These are phyloP conservation scores for Pseudogymnoascus sp. DNA, from an alignment of 2,329 filamentous ascomycete genomes.

Conservation along the genomic window DNA sequence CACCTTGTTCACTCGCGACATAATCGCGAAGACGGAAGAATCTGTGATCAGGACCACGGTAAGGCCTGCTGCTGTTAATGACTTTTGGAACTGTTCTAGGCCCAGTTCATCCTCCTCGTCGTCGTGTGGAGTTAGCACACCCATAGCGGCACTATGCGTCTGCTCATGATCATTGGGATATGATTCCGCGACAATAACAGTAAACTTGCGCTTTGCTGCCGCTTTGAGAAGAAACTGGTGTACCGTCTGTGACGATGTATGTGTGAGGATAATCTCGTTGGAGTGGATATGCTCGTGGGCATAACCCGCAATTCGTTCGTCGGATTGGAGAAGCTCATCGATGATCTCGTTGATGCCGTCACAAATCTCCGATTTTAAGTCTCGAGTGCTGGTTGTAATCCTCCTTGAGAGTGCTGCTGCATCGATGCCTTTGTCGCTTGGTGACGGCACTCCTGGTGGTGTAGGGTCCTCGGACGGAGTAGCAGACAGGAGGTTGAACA, in stretches of 20 bases:
- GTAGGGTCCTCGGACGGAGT: constrained; percentile 47
- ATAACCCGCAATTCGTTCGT: constrained; percentile 84
- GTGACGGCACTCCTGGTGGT: constrained; percentile 44
- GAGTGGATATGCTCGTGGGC: constrained; percentile 89
- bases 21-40: constrained; percentile 81
- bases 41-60: constrained; percentile 79
- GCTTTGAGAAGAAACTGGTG: constrained; percentile 85
- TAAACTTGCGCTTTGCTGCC: constrained; percentile 84
- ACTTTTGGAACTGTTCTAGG: constrained; percentile 59
- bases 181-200: constrained; percentile 73
- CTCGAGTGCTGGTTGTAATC: constrained; percentile 38
- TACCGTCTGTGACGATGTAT: constrained; percentile 78
- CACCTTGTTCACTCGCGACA: constrained; percentile 93
- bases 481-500: constrained; percentile 82
- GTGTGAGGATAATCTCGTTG: constrained; percentile 84
- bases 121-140: constrained; percentile 36
- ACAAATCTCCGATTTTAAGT: constrained; percentile 83
- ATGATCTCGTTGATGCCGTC: constrained; percentile 93
- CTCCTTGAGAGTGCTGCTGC: constrained; percentile 23
- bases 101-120: constrained; percentile 31
- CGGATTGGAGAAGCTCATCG: constrained; percentile 86
- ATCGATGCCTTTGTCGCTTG: constrained; percentile 32
- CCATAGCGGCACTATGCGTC: constrained; percentile 56
- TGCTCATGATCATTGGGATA: constrained; percentile 61
- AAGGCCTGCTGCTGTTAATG: constrained; percentile 69